Evolutionary conservation across 305 asterid species (phyloP).

Genomic region (Salvia sclarea): DNA sequence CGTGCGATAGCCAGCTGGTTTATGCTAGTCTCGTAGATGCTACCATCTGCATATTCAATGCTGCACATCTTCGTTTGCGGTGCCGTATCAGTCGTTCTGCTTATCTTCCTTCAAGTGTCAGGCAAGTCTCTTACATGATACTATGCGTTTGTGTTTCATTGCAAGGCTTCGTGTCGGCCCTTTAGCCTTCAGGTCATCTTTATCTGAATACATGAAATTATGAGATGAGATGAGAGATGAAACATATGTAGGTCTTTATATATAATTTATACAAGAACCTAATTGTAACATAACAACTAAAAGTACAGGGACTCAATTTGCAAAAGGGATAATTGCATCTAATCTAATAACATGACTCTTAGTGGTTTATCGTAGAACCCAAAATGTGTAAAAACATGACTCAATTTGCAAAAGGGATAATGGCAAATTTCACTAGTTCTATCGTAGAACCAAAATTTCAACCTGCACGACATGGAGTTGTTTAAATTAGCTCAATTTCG

Average conservation of each 20-base stretch:
- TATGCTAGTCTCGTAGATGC: conserved; percentile 68
- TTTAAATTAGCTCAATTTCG: neutral
- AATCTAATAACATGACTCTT: neutral
- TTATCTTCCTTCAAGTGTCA: conserved; percentile 60
- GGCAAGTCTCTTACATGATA: conserved; percentile 41
- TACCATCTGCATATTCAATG: conserved; percentile 60
- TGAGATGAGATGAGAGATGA: neutral
- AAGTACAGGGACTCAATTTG: neutral
- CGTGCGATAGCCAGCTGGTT: conserved; percentile 75
- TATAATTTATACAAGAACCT: neutral
- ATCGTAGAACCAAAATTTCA: neutral
- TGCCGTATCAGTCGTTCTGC: conserved; percentile 66
- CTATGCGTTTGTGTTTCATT: neutral
- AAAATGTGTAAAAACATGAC: too few relatives aligned
- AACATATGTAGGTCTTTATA: neutral
- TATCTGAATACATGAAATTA: neutral
- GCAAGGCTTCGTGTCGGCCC: neutral
- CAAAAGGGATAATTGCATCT: neutral
- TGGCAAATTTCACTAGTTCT: too few relatives aligned
- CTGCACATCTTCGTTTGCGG: conserved; percentile 53
- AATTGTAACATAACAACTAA: neutral
- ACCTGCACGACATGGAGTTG: neutral
- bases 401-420: too few relatives aligned
- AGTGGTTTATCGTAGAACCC: neutral
- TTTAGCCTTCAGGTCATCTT: neutral